Base-by-base conservation (phyloP, 2,329 filamentous ascomycete genomes). In the Catunica adiposa region DNA sequence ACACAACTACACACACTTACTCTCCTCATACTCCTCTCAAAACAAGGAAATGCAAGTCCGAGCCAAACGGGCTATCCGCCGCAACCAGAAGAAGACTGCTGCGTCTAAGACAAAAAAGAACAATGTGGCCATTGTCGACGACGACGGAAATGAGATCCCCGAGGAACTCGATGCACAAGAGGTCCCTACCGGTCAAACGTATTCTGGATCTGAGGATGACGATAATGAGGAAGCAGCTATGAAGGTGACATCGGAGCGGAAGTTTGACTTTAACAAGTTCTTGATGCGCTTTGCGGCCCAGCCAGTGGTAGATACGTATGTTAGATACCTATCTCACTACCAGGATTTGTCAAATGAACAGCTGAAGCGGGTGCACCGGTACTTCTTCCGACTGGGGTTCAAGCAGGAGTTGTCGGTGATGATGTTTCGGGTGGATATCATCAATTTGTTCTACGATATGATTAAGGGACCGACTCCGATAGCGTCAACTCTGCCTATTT, bases 11-110 rank as follows among this genome's bases (percentile, higher is more conserved):
- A 71, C 97, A 54, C 84, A 89, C 47, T 89, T 97, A 67, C 70
- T 98, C 23, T 92, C 98, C 68, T 79, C 81, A 4, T 98, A 96
- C 65, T 90, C 89, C 0, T 96, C 96, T 66, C 86, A 94, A 64
- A 97, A 98, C 62, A 80, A 84, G 4, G 89, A 97, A 63, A 80
- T 98, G 74, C 89, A 97, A 67, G 82, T 98, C 23, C 85, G 89
- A 53, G 94, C 89, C 0, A 82, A 85, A 59, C 80, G 84, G 61
- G 77, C 84, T 51, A 79, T 82, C 3, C 77, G 83, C 46, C 81
- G 77, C 63, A 92, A 87, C 70, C 85, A 84, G 67, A 83, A 83
- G 67, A 78, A 77, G 20, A 31, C 34, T 9, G 50, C n/a, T 9
- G 11, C 25, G n/a, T 9, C 48, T 3, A 17, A 3, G 17, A 29